phyloP scores from a whole-genome alignment of 768 basidiomycete species.

The Boletus rubropictus region DNA sequence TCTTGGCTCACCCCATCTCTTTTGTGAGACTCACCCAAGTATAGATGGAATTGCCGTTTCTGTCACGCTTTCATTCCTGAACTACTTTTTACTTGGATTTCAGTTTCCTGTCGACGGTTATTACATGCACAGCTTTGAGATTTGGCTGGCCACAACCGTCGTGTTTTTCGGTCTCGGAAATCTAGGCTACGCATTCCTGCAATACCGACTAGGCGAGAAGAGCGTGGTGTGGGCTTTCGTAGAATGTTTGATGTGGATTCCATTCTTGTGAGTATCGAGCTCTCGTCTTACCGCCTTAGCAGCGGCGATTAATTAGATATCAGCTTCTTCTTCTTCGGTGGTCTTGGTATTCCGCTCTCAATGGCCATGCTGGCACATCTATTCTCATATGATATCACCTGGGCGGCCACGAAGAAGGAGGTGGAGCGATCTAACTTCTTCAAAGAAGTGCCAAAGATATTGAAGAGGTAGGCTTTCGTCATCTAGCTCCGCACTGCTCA shows the following conservation, averaged over 20 bases:
- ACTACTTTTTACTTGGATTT: constrained; percentile 72
- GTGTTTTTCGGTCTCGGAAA: constrained; percentile 75
- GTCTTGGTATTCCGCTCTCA: constrained; percentile 49
- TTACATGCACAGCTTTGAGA: constrained; percentile 76
- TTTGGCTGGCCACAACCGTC: constrained; percentile 71
- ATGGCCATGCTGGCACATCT: constrained; percentile 50
- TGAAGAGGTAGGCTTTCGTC: constrained; percentile 36
- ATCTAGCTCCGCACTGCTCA: not conserved
- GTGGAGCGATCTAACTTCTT: constrained; percentile 88
- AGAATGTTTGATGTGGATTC: constrained; percentile 26
- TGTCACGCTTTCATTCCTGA: constrained; percentile 60
- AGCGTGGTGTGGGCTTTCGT: constrained; percentile 19
- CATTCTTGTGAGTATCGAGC: constrained; percentile 34
- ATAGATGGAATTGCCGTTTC: constrained; percentile 56
- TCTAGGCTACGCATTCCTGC: constrained; percentile 63
- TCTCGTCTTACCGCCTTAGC: not conserved
- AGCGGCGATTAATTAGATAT: constrained; percentile 2
- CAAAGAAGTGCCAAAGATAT: constrained; percentile 79
- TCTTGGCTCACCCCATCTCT: constrained; percentile 1
- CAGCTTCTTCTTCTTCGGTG: constrained; percentile 51
- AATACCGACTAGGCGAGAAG: constrained; percentile 59
- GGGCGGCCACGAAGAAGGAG: constrained; percentile 69
- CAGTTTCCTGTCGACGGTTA: constrained; percentile 67
- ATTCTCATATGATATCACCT: constrained; percentile 53
- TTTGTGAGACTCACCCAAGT: not conserved